Evolutionary conservation across 768 basidiomycete species (phyloP).

Genomic region (Tylopilus sp.): DNA sequence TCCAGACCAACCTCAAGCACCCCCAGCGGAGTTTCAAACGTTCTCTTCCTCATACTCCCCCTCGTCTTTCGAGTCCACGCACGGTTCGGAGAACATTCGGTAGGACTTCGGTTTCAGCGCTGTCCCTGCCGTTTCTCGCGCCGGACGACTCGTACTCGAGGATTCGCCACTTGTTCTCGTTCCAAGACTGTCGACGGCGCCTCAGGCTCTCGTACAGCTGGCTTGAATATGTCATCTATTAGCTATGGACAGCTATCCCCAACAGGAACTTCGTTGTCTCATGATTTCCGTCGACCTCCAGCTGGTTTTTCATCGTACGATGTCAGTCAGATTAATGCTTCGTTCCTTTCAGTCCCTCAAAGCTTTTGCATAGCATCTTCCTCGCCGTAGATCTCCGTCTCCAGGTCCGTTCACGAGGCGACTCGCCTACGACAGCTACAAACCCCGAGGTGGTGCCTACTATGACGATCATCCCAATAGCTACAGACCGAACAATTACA

Average conservation of each 20-base stretch:
- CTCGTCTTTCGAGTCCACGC: conserved; percentile 12
- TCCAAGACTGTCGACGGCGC: conserved; percentile 5
- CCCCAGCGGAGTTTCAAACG: conserved; percentile 34
- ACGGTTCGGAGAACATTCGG: conserved; percentile 5
- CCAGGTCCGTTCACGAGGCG: conserved; percentile 43
- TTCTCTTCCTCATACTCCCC: conserved; percentile 21
- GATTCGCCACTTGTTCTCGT: conserved; percentile 2
- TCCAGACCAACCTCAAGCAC: conserved; percentile 9
- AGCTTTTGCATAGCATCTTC: conserved; percentile 21
- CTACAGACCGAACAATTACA: conserved; percentile 41
- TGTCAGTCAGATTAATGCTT: conserved; percentile 29
- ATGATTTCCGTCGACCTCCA: conserved; percentile 29
- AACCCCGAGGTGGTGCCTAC: conserved; percentile 36
- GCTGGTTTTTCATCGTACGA: conserved; percentile 26
- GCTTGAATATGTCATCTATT: conserved; percentile 25
- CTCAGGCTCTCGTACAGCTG: conserved; percentile 1
- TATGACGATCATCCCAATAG: conserved; percentile 42
- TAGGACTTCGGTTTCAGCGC: conserved; percentile 3
- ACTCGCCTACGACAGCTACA: conserved; percentile 51
- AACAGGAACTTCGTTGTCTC: conserved; percentile 19
- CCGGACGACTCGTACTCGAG: conserved; percentile 3
- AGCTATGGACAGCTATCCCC: conserved; percentile 28
- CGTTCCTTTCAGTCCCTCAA: conserved; percentile 20
- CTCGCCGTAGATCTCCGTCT: conserved; percentile 48
- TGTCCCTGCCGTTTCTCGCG: conserved; percentile 5